Evolutionary conservation across 192 early-diverging fungal species (phyloP), one percentile per base, ranked within the genome.

Genomic region (Coemansia sp.): DNA sequence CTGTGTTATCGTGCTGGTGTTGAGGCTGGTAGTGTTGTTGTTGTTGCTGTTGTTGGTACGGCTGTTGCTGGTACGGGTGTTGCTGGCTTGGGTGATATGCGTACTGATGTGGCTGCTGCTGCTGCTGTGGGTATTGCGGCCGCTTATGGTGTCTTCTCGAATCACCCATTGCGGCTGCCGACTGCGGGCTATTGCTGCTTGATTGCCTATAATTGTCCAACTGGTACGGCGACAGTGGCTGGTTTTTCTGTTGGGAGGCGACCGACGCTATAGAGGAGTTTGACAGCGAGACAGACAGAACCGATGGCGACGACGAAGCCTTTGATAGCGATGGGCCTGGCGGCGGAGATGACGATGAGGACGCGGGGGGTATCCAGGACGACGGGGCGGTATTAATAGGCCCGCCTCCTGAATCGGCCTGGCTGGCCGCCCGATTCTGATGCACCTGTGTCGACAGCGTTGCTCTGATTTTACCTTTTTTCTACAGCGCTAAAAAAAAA

Each of bases 401-500:
- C 19, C 34, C 32, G 10, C 54, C 32, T 32, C 32, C 54, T 32
- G 54, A 56, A 56, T 56, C 54, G 54, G 54, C 32, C 54, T 57
- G 43, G 61, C 56, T 59, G 13, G 69, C 46, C 58, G 62, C 34
- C 46, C 61, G 62, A 10, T 20, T 46, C 4, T 56, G 54, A 19
- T 46, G 53, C 22, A 67, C 59, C 35, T 61, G 50, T 22, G 67
- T 29, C 38, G 67, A 69, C 67, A 69, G 22, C 48, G 38, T 62
- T 41, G 38, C 35, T 8, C 32, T 23, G 4, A 23, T 50, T 50
- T 23, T 50, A n/a, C 11, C 19, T 22, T 49, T 13, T 6, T 50
- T 50, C 7, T 46, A 1, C 43, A 46, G 14, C 43, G 15, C 0
- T n/a, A 13, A 15, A 46, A 0, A 36, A 43, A 43, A n/a, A n/a